Conservation (phyloP, 2,329 filamentous ascomycete species). For the Colletotrichum zoysiae region DNA sequence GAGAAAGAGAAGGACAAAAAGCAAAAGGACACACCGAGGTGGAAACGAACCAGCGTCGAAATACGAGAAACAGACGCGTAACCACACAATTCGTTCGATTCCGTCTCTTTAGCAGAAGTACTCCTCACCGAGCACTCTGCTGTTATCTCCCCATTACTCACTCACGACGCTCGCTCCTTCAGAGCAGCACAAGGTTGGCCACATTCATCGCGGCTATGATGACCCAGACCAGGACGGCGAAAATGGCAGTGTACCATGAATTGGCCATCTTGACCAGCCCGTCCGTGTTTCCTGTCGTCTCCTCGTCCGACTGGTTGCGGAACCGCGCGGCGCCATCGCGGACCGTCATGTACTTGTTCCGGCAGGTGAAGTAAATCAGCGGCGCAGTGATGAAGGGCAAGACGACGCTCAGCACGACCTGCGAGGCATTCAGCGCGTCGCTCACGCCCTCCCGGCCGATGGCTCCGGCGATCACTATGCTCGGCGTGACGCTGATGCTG, state of each 20-base stretch:
- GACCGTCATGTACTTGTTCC: conserved; percentile 84
- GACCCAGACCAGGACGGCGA: conserved; percentile 75
- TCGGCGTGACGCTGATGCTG: conserved; percentile 83
- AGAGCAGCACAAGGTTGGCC: conserved; percentile 78
- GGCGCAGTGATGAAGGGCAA: conserved; percentile 87
- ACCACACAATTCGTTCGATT: neutral
- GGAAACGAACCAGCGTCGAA: neutral
- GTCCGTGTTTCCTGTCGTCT: conserved; percentile 38
- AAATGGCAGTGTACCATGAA: conserved; percentile 70
- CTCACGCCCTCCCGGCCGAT: conserved; percentile 79
- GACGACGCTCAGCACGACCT: conserved; percentile 83
- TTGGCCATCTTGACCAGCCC: conserved; percentile 74
- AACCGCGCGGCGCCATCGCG: conserved; percentile 55
- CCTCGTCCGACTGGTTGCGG: conserved; percentile 47
- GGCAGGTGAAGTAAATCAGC: conserved; percentile 86
- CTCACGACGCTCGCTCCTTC: conserved; percentile 20
- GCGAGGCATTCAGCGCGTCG: conserved; percentile 78
- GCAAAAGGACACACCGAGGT: neutral
- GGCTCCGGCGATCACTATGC: conserved; percentile 85
- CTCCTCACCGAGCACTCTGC: conserved; percentile 33
- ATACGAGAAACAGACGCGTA: neutral
- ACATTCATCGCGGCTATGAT: conserved; percentile 84
- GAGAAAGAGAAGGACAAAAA: neutral
- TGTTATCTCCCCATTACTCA: neutral
- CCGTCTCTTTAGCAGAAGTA: neutral